A percentile compares a stretch with the other conserved stretches of the same genome.
Evolutionary conservation across 306 rosid genomes (phyloP).

Genomic region (Acacia crassicarpa): DNA sequence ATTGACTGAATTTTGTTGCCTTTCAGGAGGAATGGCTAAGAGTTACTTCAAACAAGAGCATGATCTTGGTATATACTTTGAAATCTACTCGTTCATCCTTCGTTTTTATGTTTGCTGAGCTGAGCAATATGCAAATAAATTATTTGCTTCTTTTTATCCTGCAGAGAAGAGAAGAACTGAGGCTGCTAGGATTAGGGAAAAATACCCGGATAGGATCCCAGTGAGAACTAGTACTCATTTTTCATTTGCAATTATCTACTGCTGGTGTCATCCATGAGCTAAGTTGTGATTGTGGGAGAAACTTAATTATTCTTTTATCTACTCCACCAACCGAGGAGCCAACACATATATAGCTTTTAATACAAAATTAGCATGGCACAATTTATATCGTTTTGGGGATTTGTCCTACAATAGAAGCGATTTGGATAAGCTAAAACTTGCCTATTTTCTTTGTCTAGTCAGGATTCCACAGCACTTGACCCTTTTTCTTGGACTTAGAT

Average conservation of each 20-base stretch:
- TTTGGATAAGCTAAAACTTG: neutral
- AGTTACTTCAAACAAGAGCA: conserved; percentile 98
- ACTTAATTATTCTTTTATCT: conserved; percentile 4
- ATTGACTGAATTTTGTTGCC: conserved; percentile 36
- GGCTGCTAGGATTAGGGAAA: conserved; percentile 90
- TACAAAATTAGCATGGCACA: neutral
- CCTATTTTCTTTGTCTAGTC: neutral
- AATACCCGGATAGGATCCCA: conserved; percentile 91
- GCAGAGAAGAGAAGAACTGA: conserved; percentile 91
- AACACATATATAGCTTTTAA: neutral
- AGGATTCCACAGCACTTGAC: conserved; percentile 9
- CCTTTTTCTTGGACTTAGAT: neutral
- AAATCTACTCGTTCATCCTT: conserved; percentile 10
- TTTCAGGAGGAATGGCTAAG: conserved; percentile 76
- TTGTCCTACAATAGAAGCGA: neutral
- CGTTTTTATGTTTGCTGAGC: conserved; percentile 20
- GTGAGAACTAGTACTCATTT: conserved; percentile 47
- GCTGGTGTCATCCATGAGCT: conserved; percentile 2
- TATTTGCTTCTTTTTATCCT: conserved; percentile 18
- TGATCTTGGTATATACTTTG: conserved; percentile 66
- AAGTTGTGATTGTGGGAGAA: conserved; percentile 13
- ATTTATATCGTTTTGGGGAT: neutral
- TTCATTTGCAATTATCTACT: neutral
- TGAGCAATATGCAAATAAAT: conserved; percentile 11
- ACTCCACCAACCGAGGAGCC: neutral